Conservation (phyloP, 208 protist genomes). For the Trypanosomatidae sp. region DNA sequence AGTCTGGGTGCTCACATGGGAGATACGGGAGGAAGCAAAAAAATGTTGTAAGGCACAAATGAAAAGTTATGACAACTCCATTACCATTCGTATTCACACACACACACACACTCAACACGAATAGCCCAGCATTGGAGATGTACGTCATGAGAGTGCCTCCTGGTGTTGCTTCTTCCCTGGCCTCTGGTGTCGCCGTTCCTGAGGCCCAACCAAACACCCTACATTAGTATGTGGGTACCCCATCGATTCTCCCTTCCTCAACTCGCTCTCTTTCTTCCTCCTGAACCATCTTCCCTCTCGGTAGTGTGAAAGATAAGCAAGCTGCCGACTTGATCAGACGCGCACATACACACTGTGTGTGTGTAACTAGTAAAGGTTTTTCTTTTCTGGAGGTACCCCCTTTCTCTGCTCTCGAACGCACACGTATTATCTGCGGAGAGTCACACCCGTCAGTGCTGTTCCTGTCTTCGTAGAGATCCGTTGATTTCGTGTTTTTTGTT, state of each 20-base stretch:
- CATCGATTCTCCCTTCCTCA: neutral
- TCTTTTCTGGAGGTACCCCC: neutral
- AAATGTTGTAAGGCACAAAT: neutral
- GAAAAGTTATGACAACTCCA: neutral
- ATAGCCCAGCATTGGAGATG: neutral
- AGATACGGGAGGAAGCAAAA: neutral
- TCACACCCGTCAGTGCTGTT: neutral
- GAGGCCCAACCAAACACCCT: neutral
- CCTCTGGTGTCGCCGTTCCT: neutral
- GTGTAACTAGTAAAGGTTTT: neutral
- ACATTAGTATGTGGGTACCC: neutral
- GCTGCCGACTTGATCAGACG: conserved; percentile 1
- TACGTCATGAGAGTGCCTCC: neutral
- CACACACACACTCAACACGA: neutral
- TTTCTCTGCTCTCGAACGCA: neutral
- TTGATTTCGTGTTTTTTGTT: neutral
- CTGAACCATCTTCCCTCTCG: neutral
- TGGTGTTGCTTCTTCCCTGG: neutral
- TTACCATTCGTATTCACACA: neutral
- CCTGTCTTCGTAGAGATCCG: neutral
- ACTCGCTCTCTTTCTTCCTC: neutral
- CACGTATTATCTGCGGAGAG: neutral
- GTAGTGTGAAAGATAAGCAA: neutral
- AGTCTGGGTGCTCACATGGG: neutral
- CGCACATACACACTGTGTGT: neutral